These are phyloP conservation scores for Colletotrichum lini DNA, from an alignment of 2,329 filamentous ascomycete genomes.

Conservation along the genomic window DNA sequence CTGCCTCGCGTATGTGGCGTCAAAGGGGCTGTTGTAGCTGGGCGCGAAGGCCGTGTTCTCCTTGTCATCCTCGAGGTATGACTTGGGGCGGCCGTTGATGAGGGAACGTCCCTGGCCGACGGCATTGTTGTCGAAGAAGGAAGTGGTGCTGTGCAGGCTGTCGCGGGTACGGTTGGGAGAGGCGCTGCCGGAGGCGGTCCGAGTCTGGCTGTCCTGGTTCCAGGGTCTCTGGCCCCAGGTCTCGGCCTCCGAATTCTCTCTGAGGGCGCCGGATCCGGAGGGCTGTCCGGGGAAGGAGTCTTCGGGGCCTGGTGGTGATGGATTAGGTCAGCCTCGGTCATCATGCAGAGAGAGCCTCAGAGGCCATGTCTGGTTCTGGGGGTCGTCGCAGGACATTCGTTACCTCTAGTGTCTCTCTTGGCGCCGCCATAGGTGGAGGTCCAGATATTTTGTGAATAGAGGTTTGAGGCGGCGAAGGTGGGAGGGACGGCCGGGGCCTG, in stretches of 20 bases:
- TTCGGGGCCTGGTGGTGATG: constrained; percentile 15
- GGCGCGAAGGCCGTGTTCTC: constrained; percentile 50
- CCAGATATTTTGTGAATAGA: constrained; percentile 57
- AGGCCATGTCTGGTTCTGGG: too few species aligned
- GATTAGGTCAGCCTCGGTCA: constrained; percentile 49
- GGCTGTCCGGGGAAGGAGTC: constrained; percentile 53
- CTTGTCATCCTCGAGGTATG: constrained; percentile 58
- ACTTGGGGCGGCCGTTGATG: constrained; percentile 49
- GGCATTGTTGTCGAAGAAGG: constrained; percentile 63
- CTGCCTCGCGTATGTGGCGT: constrained; percentile 35
- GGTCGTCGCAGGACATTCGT: constrained; percentile 42
- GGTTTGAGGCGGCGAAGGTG: constrained; percentile 52
- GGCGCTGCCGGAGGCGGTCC: constrained; percentile 65
- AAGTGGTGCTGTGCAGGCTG: constrained; percentile 59
- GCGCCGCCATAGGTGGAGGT: constrained; percentile 59
- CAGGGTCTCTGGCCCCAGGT: constrained; percentile 73
- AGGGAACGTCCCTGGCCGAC: constrained; percentile 57
- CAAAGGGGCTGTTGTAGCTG: constrained; percentile 45
- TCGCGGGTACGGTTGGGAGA: constrained; percentile 72
- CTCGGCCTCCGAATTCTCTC: constrained; percentile 78
- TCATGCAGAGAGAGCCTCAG: too few species aligned
- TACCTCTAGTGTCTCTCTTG: constrained; percentile 64
- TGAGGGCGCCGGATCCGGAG: constrained; percentile 78
- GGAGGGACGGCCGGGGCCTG: constrained; percentile 52
- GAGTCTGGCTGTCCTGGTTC: constrained; percentile 66